These are phyloP conservation scores for Verticillium isaacii DNA, from an alignment of 2,329 filamentous ascomycete genomes.

Conservation along the genomic window DNA sequence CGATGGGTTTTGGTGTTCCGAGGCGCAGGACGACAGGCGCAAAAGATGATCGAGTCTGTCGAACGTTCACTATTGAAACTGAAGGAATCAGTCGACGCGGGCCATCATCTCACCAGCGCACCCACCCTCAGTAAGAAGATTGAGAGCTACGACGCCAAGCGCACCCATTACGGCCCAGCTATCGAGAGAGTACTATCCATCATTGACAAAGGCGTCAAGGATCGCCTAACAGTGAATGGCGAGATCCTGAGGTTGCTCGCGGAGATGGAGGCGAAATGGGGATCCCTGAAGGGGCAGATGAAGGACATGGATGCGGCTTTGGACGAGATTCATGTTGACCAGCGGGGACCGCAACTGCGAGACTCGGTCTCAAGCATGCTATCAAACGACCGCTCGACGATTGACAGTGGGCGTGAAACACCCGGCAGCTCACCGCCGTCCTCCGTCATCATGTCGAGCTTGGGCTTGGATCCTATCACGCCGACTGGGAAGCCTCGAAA, in stretches of 20 bases:
- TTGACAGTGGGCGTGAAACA: slow-evolving; percentile 65
- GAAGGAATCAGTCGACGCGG: slow-evolving; percentile 71
- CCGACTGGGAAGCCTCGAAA: slow-evolving; percentile 36
- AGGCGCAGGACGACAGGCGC: slow-evolving; percentile 83
- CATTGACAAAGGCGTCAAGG: slow-evolving; percentile 92
- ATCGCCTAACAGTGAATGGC: slow-evolving; percentile 93
- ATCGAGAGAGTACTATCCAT: slow-evolving; percentile 88
- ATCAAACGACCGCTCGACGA: slow-evolving; percentile 71
- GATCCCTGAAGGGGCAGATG: slow-evolving; percentile 70
- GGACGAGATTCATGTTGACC: slow-evolving; percentile 64
- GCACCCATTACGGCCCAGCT: slow-evolving; percentile 86
- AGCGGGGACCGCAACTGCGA: slow-evolving; percentile 68
- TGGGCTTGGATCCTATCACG: slow-evolving; percentile 45
- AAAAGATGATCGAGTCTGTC: slow-evolving; percentile 96
- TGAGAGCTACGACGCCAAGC: slow-evolving; percentile 92
- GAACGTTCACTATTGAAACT: slow-evolving; percentile 82
- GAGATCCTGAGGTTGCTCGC: slow-evolving; percentile 84
- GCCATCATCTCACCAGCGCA: slow-evolving; percentile 68
- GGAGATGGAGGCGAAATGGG: slow-evolving; percentile 81
- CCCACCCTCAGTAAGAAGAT: slow-evolving; percentile 73
- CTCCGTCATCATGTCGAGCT: slow-evolving; percentile 54
- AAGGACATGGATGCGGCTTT: slow-evolving; percentile 69
- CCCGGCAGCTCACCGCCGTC: slow-evolving; percentile 63
- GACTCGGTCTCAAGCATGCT: slow-evolving; percentile 93
- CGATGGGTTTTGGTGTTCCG: slow-evolving; percentile 95